These are phyloP conservation scores for Cercospora canescens DNA, from an alignment of 2,329 filamentous ascomycete genomes.

Conservation along the genomic window DNA sequence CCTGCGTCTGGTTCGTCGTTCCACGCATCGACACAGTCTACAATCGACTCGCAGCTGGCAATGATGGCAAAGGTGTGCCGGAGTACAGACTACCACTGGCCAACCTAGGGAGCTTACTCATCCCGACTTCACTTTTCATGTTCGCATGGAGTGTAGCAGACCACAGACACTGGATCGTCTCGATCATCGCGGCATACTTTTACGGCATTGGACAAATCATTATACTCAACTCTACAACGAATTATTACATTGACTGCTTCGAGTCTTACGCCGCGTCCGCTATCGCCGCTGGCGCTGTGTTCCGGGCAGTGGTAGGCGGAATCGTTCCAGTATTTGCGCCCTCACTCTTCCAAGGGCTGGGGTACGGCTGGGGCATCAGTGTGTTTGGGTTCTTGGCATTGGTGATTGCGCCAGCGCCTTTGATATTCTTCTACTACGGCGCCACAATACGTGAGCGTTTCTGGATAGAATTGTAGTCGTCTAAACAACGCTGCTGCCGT, in stretches of 20 bases:
- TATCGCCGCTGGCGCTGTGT: slow-evolving; percentile 52
- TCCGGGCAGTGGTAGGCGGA: slow-evolving; percentile 49
- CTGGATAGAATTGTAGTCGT: slow-evolving; percentile 36
- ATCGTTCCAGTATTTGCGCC: slow-evolving; percentile 50
- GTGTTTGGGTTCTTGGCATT: slow-evolving; percentile 50
- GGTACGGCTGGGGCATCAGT: slow-evolving; percentile 53
- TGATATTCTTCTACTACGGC: slow-evolving; percentile 52
- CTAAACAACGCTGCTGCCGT: not conserved
- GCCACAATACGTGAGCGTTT: slow-evolving; percentile 48
- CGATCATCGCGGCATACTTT: slow-evolving; percentile 47
- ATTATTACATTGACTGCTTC: slow-evolving; percentile 57
- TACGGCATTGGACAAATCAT: slow-evolving; percentile 52
- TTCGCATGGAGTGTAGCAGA: slow-evolving; percentile 47
- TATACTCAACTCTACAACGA: slow-evolving; percentile 55
- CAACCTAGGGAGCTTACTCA: slow-evolving; percentile 46
- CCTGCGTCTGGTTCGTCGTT: slow-evolving; percentile 48
- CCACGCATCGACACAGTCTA: slow-evolving; percentile 51
- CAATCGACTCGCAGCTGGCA: slow-evolving; percentile 43
- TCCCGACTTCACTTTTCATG: slow-evolving; percentile 47
- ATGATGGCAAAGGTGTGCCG: slow-evolving; percentile 43
- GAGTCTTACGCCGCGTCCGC: slow-evolving; percentile 53
- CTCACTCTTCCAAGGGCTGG: slow-evolving; percentile 44
- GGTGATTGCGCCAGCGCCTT: slow-evolving; percentile 50
- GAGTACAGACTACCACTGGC: slow-evolving; percentile 49
- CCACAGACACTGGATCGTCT: slow-evolving; percentile 43